Evolutionary conservation across 495 filamentous ascomycete species (phyloP).

Genomic region (Beverwykella pulmonaria): DNA sequence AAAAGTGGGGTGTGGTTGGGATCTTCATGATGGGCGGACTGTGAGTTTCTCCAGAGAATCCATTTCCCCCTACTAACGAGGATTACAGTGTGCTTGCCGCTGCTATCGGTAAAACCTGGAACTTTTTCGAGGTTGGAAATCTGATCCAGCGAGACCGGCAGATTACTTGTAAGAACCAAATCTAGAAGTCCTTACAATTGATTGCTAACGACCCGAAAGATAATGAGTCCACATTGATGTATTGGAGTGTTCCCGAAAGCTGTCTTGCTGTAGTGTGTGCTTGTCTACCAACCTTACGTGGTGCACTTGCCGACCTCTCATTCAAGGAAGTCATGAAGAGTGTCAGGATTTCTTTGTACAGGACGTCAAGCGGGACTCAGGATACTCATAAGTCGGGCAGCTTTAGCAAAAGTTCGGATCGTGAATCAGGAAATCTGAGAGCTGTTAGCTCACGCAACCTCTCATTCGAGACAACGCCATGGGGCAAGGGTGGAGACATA

Average conservation of each 20-base stretch:
- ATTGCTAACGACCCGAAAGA: neutral
- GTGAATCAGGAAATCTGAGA: neutral
- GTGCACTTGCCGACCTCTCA: neutral
- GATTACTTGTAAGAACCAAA: neutral
- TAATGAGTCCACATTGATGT: slow-evolving; percentile 10
- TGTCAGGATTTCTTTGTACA: neutral
- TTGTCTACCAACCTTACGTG: slow-evolving; percentile 1
- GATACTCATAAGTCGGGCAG: neutral
- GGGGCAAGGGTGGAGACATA: slow-evolving; percentile 1
- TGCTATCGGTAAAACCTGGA: slow-evolving; percentile 7
- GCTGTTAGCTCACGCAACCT: neutral
- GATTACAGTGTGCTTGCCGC: neutral
- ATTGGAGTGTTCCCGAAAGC: slow-evolving; percentile 6
- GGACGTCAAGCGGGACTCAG: neutral
- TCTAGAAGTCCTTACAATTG: neutral
- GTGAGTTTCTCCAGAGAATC: neutral
- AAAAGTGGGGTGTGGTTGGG: slow-evolving; percentile 3
- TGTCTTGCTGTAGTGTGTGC: slow-evolving; percentile 5
- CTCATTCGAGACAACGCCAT: slow-evolving; percentile 8
- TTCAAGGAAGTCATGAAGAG: neutral
- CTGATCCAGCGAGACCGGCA: neutral
- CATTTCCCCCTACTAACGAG: neutral
- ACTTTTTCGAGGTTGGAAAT: slow-evolving; percentile 6
- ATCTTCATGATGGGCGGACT: slow-evolving; percentile 10
- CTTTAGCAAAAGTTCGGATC: neutral